These are phyloP conservation scores for Calophaca sinica DNA, from an alignment of 306 rosid genomes.

Conservation along the genomic window DNA sequence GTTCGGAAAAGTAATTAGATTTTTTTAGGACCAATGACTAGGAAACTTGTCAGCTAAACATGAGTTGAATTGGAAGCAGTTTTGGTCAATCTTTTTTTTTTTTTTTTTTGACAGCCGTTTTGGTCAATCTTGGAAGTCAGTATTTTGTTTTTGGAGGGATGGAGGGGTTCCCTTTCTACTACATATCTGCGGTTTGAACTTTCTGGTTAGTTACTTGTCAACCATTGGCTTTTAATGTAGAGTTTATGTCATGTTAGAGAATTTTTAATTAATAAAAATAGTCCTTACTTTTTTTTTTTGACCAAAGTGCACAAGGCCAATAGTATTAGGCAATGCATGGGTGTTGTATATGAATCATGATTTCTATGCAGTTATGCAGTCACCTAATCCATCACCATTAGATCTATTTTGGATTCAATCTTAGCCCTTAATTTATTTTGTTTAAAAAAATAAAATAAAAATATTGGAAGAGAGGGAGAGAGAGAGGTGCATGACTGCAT, in stretches of 20 bases:
- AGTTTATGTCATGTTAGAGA: slow-evolving; percentile 14
- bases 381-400: too few species aligned
- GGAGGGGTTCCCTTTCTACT: background rate
- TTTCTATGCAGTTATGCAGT: too few species aligned
- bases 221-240: background rate
- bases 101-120: background rate
- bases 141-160: background rate
- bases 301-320: too few species aligned
- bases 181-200: slow-evolving; percentile 4
- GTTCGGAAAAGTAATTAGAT: slow-evolving; percentile 50
- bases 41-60: background rate
- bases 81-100: slow-evolving; percentile 20
- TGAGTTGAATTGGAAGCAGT: slow-evolving; percentile 24
- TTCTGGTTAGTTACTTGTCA: background rate
- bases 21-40: slow-evolving; percentile 29
- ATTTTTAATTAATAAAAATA: slow-evolving; percentile 7
- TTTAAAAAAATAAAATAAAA: too few species aligned
- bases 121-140: slow-evolving; percentile 40
- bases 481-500: too few species aligned
- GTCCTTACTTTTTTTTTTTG: too few species aligned
- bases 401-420: too few species aligned
- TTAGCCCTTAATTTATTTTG: too few species aligned
- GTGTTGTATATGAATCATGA: too few species aligned
- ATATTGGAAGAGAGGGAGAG: too few species aligned
- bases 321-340: too few species aligned